Evolutionary conservation across 2,329 filamentous ascomycete genomes (phyloP), one percentile per base, ranked within the genome.

Genomic region (Intubia oerlemansii): DNA sequence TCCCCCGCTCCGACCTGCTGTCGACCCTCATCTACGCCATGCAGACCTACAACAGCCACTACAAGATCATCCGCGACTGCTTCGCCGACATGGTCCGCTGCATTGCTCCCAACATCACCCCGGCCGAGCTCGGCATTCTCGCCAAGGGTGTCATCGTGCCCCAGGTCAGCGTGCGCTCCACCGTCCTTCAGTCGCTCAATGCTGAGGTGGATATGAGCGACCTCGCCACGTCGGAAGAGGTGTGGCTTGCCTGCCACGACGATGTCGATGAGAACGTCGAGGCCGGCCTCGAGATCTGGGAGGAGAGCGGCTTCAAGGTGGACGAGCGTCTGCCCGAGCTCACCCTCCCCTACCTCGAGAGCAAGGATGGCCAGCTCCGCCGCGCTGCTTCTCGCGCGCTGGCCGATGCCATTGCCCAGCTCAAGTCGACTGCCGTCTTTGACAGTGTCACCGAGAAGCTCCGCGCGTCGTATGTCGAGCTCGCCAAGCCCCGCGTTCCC

Each of bases 241-340:
- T 98, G 14, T 98, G 82, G 82, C 61, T 98, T 24, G 79, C 79
- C 24, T 85, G 73, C 42, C 84, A 98, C 42, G 88, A 98, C 38
- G 80, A 91, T 40, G 68, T 81, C 13, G 68, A 76, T 24, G 84
- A 95, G 46, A 95, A 95, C 41, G 65, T 63, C 7, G 79, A 82
- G 25, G 58, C 91, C 30, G 85, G 78, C 6, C 65, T 62, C 29
- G 78, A 85, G 10, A 92, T 98, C 20, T 98, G 88, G 88, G 81
- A 91, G 43, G 88, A 93, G 43, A 91, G 85, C 44, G 75, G 68
- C 7, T 75, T 95, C 35, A 54, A 74, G 34, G 53, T 85, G 10
- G 62, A 66, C 2, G 54, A 66, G 13, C 59, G 74, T 6, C 64
- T 78, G 7, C 68, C 78, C 7, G 47, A 59, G 32, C 65, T 62